Conservation (phyloP, 768 basidiomycete genomes). For the Pleurotus citrinopileatus region DNA sequence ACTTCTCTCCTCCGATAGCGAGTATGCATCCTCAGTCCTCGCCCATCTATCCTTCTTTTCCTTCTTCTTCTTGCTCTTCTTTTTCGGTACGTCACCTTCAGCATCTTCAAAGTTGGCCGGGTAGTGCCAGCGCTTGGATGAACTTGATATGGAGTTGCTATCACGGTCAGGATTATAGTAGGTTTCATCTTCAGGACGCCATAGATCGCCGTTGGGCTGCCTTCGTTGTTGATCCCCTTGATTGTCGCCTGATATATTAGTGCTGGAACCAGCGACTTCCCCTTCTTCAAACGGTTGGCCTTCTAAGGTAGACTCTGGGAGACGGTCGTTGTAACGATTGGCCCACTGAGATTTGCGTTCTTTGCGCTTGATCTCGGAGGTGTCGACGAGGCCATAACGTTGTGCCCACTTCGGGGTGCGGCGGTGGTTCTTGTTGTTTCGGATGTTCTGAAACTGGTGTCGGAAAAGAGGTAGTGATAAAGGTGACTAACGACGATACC, state of each 20-base stretch:
- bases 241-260: slow-evolving; percentile 31
- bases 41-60: slow-evolving; percentile 89
- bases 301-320: slow-evolving; percentile 65
- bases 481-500: slow-evolving; percentile 32
- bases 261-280: slow-evolving; percentile 52
- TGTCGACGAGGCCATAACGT: slow-evolving; percentile 86
- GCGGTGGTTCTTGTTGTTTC: slow-evolving; percentile 90
- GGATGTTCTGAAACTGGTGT: slow-evolving; percentile 62
- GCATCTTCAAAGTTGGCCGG: slow-evolving; percentile 81
- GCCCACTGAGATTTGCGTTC: slow-evolving; percentile 87
- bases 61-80: slow-evolving; percentile 62
- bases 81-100: slow-evolving; percentile 29
- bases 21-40: slow-evolving; percentile 82
- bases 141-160: slow-evolving; percentile 29
- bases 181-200: slow-evolving; percentile 73
- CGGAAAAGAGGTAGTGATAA: neutral
- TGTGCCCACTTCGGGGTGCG: slow-evolving; percentile 97
- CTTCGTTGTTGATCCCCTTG: slow-evolving; percentile 27
- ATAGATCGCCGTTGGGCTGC: slow-evolving; percentile 55
- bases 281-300: slow-evolving; percentile 77
- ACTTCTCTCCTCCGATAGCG: slow-evolving; percentile 41
- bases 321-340: slow-evolving; percentile 78
- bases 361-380: slow-evolving; percentile 72
- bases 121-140: slow-evolving; percentile 76
- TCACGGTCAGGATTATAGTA: slow-evolving; percentile 57